phyloP scores from a whole-genome alignment of 108 stramenopile species.

The Skeletonema costatum region DNA sequence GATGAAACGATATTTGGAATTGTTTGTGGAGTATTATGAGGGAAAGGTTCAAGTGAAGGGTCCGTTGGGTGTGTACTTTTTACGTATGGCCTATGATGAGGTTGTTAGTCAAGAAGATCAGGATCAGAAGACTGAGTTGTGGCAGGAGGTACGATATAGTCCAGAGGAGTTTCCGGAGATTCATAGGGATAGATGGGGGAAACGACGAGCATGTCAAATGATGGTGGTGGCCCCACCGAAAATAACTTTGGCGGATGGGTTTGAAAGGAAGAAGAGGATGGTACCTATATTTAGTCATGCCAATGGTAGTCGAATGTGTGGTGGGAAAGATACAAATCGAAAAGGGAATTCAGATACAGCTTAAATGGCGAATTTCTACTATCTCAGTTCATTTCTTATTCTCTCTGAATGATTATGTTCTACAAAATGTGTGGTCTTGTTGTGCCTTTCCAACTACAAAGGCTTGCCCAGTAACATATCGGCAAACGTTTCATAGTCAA shows the following conservation, averaged over 20 bases:
- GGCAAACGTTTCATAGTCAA: conserved; percentile 87
- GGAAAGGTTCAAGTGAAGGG: conserved; percentile 50
- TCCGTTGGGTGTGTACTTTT: conserved; percentile 72
- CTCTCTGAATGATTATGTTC: background rate
- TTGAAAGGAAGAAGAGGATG: conserved; percentile 9
- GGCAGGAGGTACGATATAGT: conserved; percentile 71
- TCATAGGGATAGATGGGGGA: conserved; percentile 64
- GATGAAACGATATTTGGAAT: conserved; percentile 65
- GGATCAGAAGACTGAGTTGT: conserved; percentile 45
- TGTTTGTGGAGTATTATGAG: conserved; percentile 71
- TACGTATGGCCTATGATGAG: conserved; percentile 75
- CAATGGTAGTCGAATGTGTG: conserved; percentile 80
- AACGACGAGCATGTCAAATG: conserved; percentile 77
- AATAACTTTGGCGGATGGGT: background rate
- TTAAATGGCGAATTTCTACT: background rate
- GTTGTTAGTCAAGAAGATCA: conserved; percentile 17
- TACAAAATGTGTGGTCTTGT: background rate
- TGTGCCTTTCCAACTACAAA: conserved; percentile 1
- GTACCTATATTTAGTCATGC: conserved; percentile 78
- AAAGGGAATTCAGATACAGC: conserved; percentile 11
- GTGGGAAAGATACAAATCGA: conserved; percentile 33
- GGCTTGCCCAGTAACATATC: conserved; percentile 73
- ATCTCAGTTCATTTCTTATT: background rate
- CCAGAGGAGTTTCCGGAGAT: conserved; percentile 40
- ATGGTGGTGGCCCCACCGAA: conserved; percentile 53